phyloP scores from a whole-genome alignment of 2,329 filamentous ascomycete species.

The Phoma sp. region DNA sequence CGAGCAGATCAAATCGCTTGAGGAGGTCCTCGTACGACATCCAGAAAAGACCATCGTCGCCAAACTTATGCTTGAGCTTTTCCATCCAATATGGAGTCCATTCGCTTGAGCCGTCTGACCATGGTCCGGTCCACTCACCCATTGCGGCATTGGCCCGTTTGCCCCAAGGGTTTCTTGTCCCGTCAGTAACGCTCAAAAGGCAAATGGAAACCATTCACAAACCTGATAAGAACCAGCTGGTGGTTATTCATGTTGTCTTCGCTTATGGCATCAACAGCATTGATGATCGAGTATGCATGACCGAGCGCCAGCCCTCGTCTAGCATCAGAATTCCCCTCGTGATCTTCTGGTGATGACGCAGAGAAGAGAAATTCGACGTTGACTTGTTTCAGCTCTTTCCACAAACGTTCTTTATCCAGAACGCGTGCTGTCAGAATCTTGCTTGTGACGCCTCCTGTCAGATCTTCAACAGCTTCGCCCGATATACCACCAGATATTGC shows the following conservation, averaged over 20 bases:
- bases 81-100: slow-evolving; percentile 82
- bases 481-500: slow-evolving; percentile 73
- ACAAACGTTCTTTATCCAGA: slow-evolving; percentile 79
- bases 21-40: slow-evolving; percentile 65
- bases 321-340: slow-evolving; percentile 66
- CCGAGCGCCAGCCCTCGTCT: slow-evolving; percentile 52
- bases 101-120: slow-evolving; percentile 81
- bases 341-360: slow-evolving; percentile 60
- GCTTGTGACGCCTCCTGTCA: slow-evolving; percentile 72
- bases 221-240: slow-evolving; percentile 67
- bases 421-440: slow-evolving; percentile 72
- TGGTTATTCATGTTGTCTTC: slow-evolving; percentile 38
- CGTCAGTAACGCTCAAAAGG: neutral
- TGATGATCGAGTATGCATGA: slow-evolving; percentile 64
- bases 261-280: slow-evolving; percentile 61
- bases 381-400: slow-evolving; percentile 77
- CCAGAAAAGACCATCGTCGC: slow-evolving; percentile 74
- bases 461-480: slow-evolving; percentile 62
- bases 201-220: slow-evolving; percentile 32
- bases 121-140: slow-evolving; percentile 77
- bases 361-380: slow-evolving; percentile 81
- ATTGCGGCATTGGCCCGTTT: slow-evolving; percentile 53
- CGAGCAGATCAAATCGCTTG: slow-evolving; percentile 62
- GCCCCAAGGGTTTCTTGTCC: slow-evolving; percentile 76
- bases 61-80: slow-evolving; percentile 73